Evolutionary conservation across 2,329 filamentous ascomycete genomes (phyloP), one percentile per base, ranked within the genome.

Genomic region (Balansia obtecta): DNA sequence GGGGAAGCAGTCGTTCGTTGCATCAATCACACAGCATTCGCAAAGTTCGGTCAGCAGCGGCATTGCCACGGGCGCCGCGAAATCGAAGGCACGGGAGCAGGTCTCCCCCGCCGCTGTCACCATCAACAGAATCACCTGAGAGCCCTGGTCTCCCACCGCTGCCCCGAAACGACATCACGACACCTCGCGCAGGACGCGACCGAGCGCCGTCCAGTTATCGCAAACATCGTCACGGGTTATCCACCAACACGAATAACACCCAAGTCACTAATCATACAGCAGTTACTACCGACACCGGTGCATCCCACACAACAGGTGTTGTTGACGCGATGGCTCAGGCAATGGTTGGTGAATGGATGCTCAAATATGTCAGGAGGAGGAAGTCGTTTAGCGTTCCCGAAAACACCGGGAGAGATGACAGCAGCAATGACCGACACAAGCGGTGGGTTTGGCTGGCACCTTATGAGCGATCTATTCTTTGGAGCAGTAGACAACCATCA

Each of bases 301-400:
- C 73, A 11, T 75, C 79, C 32, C 83, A 88, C 57, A 79, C 83
- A 42, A 85, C 85, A 0, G 85, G 82, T 43, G 88, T 97, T 13
- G 91, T 98, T 6, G 93, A 97, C 69, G 89, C 93, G 3, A 97
- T 98, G 65, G 90, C 93, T 1, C 90, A 95, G 63, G 94, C 91
- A 0, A 98, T 98, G 93, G 88, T 98, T 32, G 93, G 93, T 38
- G 93, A 97, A 61, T 93, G 88, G 86, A 91, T 94, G 86, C 90
- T 84, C 73, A 94, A 94, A 67, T 93, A 94, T 61, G 85, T 91
- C 34, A 79, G 87, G 48, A 79, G 87, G 64, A 81, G 91, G 56
- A 96, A 90, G 69, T 94, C 91, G 0, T 97, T 98, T 63, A 88
- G 88, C 18, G 81, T 91, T 49, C 70, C 77, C 3, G 86, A 90